Evolutionary conservation across 768 basidiomycete genomes (phyloP).

Genomic region (Russula sp.): DNA sequence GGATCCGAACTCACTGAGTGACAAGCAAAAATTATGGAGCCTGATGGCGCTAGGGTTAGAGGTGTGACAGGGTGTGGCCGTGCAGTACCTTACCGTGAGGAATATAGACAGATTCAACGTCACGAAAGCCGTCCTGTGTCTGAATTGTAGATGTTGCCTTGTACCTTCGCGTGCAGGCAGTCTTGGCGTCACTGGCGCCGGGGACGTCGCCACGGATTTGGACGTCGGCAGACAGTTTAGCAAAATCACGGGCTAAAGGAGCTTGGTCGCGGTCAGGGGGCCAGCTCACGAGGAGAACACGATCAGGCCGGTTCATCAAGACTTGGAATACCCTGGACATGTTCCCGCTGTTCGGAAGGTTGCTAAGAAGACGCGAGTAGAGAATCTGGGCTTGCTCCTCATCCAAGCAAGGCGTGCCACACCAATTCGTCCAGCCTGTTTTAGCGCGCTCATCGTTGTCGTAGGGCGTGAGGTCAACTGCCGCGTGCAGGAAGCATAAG

Average conservation of each 20-base stretch:
- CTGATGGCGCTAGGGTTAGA: conserved; percentile 38
- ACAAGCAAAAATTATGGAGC: conserved; percentile 70
- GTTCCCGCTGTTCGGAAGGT: conserved; percentile 49
- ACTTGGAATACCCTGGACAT: conserved; percentile 77
- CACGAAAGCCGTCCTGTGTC: conserved; percentile 49
- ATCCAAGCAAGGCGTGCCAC: conserved; percentile 68
- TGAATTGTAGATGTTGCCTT: conserved; percentile 64
- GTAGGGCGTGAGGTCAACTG: conserved; percentile 61
- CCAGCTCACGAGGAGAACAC: conserved; percentile 68
- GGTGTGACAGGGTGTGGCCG: conserved; percentile 27
- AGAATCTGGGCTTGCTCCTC: conserved; percentile 57
- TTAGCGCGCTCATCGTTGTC: conserved; percentile 77
- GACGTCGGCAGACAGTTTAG: conserved; percentile 64
- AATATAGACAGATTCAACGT: conserved; percentile 86
- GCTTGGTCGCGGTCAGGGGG: conserved; percentile 57
- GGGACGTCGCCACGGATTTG: conserved; percentile 52
- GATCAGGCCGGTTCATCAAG: conserved; percentile 56
- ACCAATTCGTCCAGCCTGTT: conserved; percentile 85
- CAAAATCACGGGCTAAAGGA: conserved; percentile 42
- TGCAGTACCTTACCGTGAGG: conserved; percentile 66
- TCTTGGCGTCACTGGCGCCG: conserved; percentile 69
- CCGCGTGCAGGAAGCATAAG: conserved; percentile 85
- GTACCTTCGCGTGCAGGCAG: conserved; percentile 82
- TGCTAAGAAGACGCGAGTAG: conserved; percentile 54
- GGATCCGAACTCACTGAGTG: conserved; percentile 55